Evolutionary conservation across 2,329 filamentous ascomycete species (phyloP).

Genomic region (Neopestalotiopsis sp.): DNA sequence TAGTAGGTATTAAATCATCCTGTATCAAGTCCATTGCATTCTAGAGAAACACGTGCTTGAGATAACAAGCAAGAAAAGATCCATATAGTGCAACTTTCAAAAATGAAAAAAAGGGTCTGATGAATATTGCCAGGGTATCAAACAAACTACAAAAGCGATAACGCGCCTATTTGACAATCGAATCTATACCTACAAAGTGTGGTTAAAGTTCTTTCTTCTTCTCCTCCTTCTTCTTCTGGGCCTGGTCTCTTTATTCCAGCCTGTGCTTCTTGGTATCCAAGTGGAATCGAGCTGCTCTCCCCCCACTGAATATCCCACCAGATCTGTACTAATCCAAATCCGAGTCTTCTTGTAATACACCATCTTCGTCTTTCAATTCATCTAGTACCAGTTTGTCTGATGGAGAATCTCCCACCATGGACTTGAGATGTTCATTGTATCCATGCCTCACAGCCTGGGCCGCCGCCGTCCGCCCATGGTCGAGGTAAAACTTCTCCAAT

Average conservation of each 20-base stretch:
- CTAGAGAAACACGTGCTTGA: neutral
- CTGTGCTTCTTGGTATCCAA: neutral
- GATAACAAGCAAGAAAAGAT: neutral
- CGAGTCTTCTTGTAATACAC: neutral
- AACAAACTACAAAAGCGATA: neutral
- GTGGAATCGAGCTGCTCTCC: neutral
- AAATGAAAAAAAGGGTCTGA: neutral
- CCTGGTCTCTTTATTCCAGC: neutral
- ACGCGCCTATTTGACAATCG: neutral
- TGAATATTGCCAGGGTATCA: neutral
- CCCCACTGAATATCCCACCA: neutral
- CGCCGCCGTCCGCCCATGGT: neutral
- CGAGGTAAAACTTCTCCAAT: conserved; percentile 14
- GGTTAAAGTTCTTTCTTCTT: neutral
- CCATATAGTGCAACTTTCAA: neutral
- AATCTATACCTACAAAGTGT: neutral
- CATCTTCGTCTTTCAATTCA: neutral
- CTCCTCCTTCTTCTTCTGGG: neutral
- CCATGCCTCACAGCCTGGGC: neutral
- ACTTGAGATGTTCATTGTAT: neutral
- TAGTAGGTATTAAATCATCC: too few species aligned
- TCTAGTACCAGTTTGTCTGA: neutral
- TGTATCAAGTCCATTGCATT: neutral
- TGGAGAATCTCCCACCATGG: conserved; percentile 1
- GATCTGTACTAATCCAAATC: neutral